Evolutionary conservation across 345 rosid genomes (phyloP).

Genomic region (Rhodamnia rubescens): DNA sequence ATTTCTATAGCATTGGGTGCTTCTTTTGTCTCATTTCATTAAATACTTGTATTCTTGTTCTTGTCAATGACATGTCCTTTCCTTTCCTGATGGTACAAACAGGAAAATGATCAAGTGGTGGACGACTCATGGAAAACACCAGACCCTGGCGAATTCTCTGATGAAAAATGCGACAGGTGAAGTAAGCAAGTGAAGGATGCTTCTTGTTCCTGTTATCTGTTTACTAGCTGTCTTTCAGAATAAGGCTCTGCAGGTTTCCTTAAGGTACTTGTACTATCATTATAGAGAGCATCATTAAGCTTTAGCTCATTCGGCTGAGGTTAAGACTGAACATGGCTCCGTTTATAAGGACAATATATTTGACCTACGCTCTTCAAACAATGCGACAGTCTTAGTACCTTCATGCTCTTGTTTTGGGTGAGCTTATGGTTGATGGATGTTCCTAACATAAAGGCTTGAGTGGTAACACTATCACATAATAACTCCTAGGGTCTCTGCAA

Average conservation of each 20-base stretch:
- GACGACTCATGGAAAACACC: slow-evolving; percentile 17
- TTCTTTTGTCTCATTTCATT: slow-evolving; percentile 2
- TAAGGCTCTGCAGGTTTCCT: neutral
- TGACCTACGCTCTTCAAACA: neutral
- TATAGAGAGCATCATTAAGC: neutral
- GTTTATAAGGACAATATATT: neutral
- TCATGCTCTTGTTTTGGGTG: neutral
- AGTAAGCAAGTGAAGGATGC: slow-evolving; percentile 22
- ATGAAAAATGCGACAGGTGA: slow-evolving; percentile 79
- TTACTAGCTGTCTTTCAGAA: neutral
- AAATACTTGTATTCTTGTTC: neutral
- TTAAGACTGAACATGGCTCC: neutral
- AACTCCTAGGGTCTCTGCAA: neutral
- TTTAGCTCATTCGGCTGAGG: neutral
- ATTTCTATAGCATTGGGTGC: neutral
- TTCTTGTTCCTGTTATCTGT: neutral
- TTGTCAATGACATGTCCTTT: neutral
- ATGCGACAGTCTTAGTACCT: neutral
- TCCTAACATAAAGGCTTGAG: neutral
- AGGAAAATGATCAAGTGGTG: slow-evolving; percentile 44
- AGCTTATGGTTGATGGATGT: neutral
- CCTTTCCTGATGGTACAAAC: slow-evolving; percentile 21
- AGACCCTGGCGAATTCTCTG: slow-evolving; percentile 16
- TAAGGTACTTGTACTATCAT: neutral
- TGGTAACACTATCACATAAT: neutral